Conservation (phyloP, 768 basidiomycete species). For the Rhodosporidiobolus odoratus region DNA sequence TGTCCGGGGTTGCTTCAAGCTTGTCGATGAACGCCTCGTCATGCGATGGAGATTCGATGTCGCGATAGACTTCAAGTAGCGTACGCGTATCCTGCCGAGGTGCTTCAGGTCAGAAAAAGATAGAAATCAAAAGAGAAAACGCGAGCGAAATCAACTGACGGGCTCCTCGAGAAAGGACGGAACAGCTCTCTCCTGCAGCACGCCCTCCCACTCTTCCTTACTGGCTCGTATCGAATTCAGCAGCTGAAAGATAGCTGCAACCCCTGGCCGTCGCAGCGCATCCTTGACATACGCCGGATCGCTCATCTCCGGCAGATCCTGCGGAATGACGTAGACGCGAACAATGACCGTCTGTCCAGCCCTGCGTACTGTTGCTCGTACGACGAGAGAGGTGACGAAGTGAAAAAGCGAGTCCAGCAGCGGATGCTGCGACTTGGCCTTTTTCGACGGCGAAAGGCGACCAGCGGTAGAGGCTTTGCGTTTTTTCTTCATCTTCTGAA, state of each 20-base stretch:
- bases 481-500: no score
- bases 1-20: constrained; percentile 5
- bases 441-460: not conserved
- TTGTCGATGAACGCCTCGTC: not conserved
- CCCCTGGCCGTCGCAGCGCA: not conserved
- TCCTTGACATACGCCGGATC: no score
- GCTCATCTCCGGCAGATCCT: constrained; percentile 10
- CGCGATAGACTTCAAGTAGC: constrained; percentile 37
- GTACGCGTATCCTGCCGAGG: constrained; percentile 14
- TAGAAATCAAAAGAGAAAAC: not conserved
- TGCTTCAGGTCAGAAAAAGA: not conserved
- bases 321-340: constrained; percentile 29
- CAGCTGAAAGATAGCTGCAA: not conserved
- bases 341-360: not conserved
- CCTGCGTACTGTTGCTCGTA: not conserved
- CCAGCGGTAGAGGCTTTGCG: not conserved
- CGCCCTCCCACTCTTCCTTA: constrained; percentile 9
- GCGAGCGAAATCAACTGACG: not conserved
- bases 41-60: constrained; percentile 7
- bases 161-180: constrained; percentile 6
- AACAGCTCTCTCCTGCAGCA: not conserved
- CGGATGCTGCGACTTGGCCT: not conserved
- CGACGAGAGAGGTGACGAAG: not conserved
- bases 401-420: constrained; percentile 8
- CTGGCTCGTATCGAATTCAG: not conserved